Conservation (phyloP, 495 filamentous ascomycete genomes). For the Aspergillus panamensis region DNA sequence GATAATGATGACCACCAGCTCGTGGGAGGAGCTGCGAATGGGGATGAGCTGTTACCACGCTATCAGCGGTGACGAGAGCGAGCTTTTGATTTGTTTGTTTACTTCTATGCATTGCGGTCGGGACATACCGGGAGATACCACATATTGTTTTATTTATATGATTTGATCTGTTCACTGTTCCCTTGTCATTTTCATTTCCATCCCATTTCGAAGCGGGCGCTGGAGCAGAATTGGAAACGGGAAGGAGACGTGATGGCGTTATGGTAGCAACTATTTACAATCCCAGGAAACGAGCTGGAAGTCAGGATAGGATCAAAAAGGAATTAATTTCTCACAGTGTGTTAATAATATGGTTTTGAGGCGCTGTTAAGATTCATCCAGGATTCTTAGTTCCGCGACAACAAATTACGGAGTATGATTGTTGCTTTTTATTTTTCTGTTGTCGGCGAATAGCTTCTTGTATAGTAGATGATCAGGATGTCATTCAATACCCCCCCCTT, state of each 20-base stretch:
- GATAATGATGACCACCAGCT: slow-evolving; percentile 57
- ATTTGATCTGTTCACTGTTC: slow-evolving; percentile 6
- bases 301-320: no score
- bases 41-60: slow-evolving; percentile 47
- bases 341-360: no score
- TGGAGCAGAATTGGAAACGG: background rate
- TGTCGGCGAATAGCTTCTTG: no score
- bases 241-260: background rate
- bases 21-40: slow-evolving; percentile 37
- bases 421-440: no score
- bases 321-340: no score
- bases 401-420: no score
- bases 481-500: no score
- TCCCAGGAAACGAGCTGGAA: no score
- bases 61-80: slow-evolving; percentile 39
- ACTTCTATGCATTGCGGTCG: slow-evolving; percentile 23
- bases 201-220: background rate
- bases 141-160: slow-evolving; percentile 14
- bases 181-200: slow-evolving; percentile 8
- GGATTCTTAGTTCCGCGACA: no score
- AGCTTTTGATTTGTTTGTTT: slow-evolving; percentile 9
- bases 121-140: slow-evolving; percentile 27
- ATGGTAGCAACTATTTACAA: background rate
- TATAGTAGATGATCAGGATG: no score
- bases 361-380: no score